Base-by-base conservation (phyloP, 2,329 filamentous ascomycete species). In the Fusarium penzigii region DNA sequence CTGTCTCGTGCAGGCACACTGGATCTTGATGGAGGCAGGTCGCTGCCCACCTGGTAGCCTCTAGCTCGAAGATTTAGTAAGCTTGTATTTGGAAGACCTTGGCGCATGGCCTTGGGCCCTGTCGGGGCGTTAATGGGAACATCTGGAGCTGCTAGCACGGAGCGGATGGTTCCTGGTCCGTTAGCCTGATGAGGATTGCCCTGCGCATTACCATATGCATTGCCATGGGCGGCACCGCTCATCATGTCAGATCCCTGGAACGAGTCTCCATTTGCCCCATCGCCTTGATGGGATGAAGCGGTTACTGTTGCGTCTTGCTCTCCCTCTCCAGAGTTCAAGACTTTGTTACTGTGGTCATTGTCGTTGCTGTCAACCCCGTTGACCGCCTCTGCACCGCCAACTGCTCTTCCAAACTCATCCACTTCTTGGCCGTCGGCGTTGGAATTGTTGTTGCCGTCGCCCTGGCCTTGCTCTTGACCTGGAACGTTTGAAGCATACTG, bases 21-120 rank as follows among this genome's bases (percentile, higher is more conserved):
- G 12, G 58, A 55, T 20, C 52, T 65, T 34, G 56, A 49, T 16
- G 65, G 68, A 36, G 70, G 65, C 48, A 62, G 64, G 46, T 75
- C 69, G 58, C 75, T 74, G 60, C 70, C 72, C 38, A 80, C 72
- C 58, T 70, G 78, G 65, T 74, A 76, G 39, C 78, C 79, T 57
- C 78, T 72, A 20, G 81, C 81, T 57, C 84, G 77, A 69, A 86
- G 69, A 63, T 88, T 83, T 58, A 86, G 82, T 48, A 89, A 82
- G 61, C 89, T 90, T 51, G 87, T 92, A 70, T 95, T 95, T 46
- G 90, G 89, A 11, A 92, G 78, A 29, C 92, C 91, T 72, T 94
- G 88, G 57, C 93, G 84, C 90, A 97, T 96, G 16, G 94, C 94
- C 73, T 94, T 92, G 44, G 94, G 94, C 10, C 92, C 94, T 49